Conservation (phyloP, 2,329 filamentous ascomycete species). For the Hypocreales sp. region DNA sequence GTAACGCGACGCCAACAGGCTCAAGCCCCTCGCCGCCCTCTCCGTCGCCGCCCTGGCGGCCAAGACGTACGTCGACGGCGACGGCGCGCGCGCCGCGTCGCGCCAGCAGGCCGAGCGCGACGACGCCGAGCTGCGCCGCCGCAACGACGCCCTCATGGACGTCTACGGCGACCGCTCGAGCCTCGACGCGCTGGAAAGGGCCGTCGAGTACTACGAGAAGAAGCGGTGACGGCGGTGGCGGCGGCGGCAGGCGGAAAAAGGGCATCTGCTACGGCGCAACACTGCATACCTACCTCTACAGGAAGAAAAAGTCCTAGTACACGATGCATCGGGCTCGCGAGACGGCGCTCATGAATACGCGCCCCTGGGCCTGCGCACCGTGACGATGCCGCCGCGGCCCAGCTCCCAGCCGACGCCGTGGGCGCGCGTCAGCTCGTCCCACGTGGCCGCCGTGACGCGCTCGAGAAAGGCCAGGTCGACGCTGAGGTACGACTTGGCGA, state of each 20-base stretch:
- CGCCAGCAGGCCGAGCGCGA: conserved; percentile 15
- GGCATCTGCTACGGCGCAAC: neutral
- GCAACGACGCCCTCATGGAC: conserved; percentile 28
- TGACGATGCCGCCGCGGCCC: conserved; percentile 52
- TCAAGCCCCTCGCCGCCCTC: conserved; percentile 14
- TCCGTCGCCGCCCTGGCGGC: conserved; percentile 17
- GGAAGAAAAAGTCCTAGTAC: too few relatives aligned
- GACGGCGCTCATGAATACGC: conserved; percentile 11
- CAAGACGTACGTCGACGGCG: too few relatives aligned
- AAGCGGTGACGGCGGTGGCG: conserved; percentile 10
- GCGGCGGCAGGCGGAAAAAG: too few relatives aligned
- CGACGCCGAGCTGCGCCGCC: conserved; percentile 17
- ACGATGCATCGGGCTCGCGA: too few relatives aligned
- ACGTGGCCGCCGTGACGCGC: conserved; percentile 49
- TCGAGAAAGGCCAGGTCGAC: conserved; percentile 58
- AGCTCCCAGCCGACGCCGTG: conserved; percentile 77
- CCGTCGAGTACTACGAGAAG: conserved; percentile 29
- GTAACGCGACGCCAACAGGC: too few relatives aligned
- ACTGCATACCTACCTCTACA: neutral
- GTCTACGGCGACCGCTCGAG: conserved; percentile 34
- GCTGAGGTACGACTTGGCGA: conserved; percentile 66
- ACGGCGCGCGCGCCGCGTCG: conserved; percentile 10
- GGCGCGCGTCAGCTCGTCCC: conserved; percentile 51
- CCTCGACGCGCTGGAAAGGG: conserved; percentile 30
- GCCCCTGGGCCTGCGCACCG: conserved; percentile 49